Percentiles rank a stretch among this genome's conserved stretches.
Conservation (phyloP, 495 filamentous ascomycete species). For the Penicillium dipodomyicola region DNA sequence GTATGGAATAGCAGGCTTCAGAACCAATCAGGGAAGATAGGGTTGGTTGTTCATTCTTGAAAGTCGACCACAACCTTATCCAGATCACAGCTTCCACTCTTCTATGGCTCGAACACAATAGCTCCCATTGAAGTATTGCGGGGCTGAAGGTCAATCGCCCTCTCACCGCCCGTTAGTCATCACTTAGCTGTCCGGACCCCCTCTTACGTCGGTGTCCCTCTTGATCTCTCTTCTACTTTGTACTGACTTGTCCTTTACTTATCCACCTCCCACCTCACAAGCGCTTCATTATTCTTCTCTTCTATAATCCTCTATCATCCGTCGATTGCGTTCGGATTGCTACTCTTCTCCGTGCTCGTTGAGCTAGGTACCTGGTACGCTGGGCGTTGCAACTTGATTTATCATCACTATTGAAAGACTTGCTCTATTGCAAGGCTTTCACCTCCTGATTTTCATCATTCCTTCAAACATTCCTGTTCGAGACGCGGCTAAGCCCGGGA, state of each 20-base stretch:
- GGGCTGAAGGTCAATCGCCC: conserved; percentile 15
- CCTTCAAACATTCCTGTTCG: conserved; percentile 53
- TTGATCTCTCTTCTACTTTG: conserved; percentile 13
- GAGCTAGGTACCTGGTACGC: conserved; percentile 38
- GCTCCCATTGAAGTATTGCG: conserved; percentile 7
- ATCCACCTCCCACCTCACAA: conserved; percentile 11
- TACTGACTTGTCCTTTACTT: conserved; percentile 18
- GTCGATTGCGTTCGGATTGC: conserved; percentile 14
- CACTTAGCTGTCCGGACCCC: conserved; percentile 15
- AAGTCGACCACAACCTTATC: neutral
- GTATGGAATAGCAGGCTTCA: neutral
- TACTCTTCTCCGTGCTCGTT: conserved; percentile 20
- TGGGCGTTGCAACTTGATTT: conserved; percentile 31
- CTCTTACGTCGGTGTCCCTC: conserved; percentile 42
- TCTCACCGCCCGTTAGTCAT: conserved; percentile 14
- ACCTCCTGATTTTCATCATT: conserved; percentile 49
- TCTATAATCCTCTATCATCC: conserved; percentile 18
- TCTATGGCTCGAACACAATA: neutral
- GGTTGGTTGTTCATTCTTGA: neutral
- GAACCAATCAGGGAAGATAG: neutral
- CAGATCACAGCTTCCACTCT: neutral
- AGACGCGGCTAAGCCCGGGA: conserved; percentile 65
- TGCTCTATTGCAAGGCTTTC: conserved; percentile 54
- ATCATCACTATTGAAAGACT: conserved; percentile 45
- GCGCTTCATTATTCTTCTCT: conserved; percentile 12